Base-by-base conservation (phyloP, 495 filamentous ascomycete species). In the Talaromyces liani region DNA sequence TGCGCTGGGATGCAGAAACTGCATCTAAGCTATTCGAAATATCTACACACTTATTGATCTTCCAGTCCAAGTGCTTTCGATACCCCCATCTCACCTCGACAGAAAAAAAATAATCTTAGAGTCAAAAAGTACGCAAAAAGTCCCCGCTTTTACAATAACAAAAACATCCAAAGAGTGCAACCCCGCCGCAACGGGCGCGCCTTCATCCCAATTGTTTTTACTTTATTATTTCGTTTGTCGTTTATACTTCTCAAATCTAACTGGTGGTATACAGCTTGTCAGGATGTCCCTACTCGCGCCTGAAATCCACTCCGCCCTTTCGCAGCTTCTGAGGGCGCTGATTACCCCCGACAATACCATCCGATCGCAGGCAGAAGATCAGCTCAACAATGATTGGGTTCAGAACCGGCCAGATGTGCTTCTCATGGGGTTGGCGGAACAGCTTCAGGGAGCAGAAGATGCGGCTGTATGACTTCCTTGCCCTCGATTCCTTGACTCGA, bases 351-450 rank as follows among this genome's bases (percentile, higher is more conserved):
- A 99, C 80, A 99, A 99, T 75, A 75, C 77, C 41, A 81, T 90
- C 68, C 88, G 95, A 67, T 84, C 87, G 34, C 86, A 90, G 71
- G 92, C 93, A 57, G 95, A 99, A 76, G 91, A 93, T 58, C 87
- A 91, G 72, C 77, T 99, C 64, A 91, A 90, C 70, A 88, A 85
- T 75, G 89, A 92, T 74, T 99, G 94, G 94, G 87, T 92, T 45
- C 81, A 79, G 60, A 82, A 82, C 20, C 84, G 87, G 49, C 93
- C 95, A 39, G 92, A 96, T 67, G 80, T 94, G 65, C 78, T 98
- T 41, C 77, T 99, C 73, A 91, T 97, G 88, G 95, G 92, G 62
- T 76, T 99, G 67, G 91, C 88, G 20, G 95, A 99, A 76, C 93
- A 98, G 77, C 88, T 96, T 69, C 84, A 88, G 67, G 84, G 80